Evolutionary conservation across 305 asterid species (phyloP).

Genomic region (Fraxinus dipetala): DNA sequence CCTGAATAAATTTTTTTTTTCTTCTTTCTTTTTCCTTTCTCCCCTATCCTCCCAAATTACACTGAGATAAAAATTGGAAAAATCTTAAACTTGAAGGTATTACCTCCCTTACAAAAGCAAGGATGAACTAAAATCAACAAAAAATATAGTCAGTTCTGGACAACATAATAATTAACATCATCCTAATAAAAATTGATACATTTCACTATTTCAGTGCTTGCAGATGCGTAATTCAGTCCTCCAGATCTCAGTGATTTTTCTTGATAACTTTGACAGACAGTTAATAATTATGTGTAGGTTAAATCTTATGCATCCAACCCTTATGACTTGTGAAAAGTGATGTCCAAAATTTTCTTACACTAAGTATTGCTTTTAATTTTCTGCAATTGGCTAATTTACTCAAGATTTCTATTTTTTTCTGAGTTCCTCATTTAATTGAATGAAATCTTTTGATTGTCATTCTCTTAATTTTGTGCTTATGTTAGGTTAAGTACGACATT

Average conservation of each 20-base stretch:
- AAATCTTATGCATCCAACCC: not conserved
- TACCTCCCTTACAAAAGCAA: not conserved
- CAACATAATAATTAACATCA: not conserved
- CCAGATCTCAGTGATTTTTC: not conserved
- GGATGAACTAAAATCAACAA: not conserved
- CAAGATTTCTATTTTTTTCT: not conserved
- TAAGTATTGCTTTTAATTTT: conserved; percentile 10
- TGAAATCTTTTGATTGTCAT: conserved; percentile 17
- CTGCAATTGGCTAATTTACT: conserved; percentile 6
- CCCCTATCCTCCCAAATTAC: not conserved
- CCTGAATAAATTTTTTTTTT: not conserved
- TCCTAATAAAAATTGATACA: not conserved
- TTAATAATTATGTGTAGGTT: not conserved
- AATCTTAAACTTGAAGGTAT: not conserved
- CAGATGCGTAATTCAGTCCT: not conserved
- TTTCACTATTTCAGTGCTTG: not conserved
- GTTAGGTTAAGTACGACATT: conserved; percentile 77
- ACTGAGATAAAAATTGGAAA: not conserved
- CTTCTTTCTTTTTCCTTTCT: not conserved
- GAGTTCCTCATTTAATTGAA: not conserved
- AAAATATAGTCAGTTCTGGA: not conserved
- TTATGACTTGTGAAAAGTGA: conserved; percentile 18
- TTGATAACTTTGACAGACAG: not conserved
- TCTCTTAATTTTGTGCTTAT: conserved; percentile 12
- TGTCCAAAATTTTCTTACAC: conserved; percentile 9